These are phyloP conservation scores for Rhodocollybia butyracea DNA, from an alignment of 768 basidiomycete genomes.

Conservation along the genomic window DNA sequence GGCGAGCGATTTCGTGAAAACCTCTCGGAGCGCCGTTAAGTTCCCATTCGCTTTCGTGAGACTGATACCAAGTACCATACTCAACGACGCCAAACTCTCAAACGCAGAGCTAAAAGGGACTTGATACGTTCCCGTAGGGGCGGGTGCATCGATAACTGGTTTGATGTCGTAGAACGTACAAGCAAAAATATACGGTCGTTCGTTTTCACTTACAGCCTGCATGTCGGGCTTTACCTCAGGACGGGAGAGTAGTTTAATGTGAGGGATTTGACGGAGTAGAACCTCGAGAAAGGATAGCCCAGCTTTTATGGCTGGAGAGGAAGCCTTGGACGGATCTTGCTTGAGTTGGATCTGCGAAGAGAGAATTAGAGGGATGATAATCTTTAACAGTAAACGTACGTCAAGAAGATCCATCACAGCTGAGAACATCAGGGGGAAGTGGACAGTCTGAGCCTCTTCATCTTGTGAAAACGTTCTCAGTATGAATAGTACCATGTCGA, in stretches of 20 bases:
- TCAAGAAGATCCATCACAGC: constrained; percentile 61
- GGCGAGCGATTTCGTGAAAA: constrained; percentile 47
- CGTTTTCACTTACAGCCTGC: constrained; percentile 25
- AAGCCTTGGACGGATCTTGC: constrained; percentile 30
- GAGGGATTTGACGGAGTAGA: constrained; percentile 49
- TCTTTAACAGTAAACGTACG: constrained; percentile 34
- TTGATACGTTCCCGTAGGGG: constrained; percentile 23
- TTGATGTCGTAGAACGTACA: constrained; percentile 58
- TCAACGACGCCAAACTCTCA: constrained; percentile 49
- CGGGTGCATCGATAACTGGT: constrained; percentile 15
- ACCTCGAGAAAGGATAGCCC: constrained; percentile 49
- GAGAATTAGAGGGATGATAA: constrained; percentile 2
- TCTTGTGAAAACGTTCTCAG: constrained; percentile 79
- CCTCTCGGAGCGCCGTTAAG: constrained; percentile 38
- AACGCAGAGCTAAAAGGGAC: constrained; percentile 58
- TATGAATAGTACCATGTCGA: constrained; percentile 69
- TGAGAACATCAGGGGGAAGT: constrained; percentile 77
- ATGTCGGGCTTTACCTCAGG: constrained; percentile 41
- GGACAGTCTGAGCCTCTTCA: constrained; percentile 79
- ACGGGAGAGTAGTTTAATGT: constrained; percentile 46
- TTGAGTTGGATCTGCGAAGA: constrained; percentile 32
- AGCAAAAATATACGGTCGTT: constrained; percentile 52
- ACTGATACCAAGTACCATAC: constrained; percentile 37
- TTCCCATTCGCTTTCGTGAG: constrained; percentile 24
- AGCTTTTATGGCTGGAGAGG: constrained; percentile 35